Conservation (phyloP, 139 green algal species). For the Chlamydomonas eustigma region DNA sequence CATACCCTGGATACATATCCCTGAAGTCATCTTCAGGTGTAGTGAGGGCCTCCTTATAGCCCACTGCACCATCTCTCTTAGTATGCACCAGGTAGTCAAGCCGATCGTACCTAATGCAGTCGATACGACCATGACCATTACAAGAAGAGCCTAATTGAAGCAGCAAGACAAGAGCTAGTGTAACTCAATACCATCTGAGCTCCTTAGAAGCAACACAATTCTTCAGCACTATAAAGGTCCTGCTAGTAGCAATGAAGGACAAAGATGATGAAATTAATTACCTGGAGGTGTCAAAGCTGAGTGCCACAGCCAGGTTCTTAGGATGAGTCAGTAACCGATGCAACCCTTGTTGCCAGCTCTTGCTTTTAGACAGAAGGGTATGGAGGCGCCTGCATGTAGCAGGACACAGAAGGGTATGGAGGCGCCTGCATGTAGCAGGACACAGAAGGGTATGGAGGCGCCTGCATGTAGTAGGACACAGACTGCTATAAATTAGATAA, state of each 20-base stretch:
- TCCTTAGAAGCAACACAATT: too few species aligned
- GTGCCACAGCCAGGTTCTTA: constrained; percentile 6
- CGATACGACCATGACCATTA: too few species aligned
- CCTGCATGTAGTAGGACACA: neutral
- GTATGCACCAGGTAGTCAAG: constrained; percentile 3
- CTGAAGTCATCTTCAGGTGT: neutral
- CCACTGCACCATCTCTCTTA: neutral
- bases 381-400: neutral
- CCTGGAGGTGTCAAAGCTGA: constrained; percentile 11
- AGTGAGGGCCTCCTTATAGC: constrained; percentile 1
- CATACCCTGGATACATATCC: constrained; percentile 4
- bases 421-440: neutral
- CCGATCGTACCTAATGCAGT: neutral
- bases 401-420: neutral
- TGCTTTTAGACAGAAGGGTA: neutral
- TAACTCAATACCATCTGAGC: too few species aligned
- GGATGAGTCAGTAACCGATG: neutral
- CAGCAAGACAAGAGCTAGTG: too few species aligned
- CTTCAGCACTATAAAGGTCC: too few species aligned
- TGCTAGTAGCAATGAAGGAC: too few species aligned
- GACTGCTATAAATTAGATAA: neutral
- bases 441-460: neutral
- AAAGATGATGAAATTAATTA: too few species aligned
- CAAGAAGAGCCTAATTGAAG: too few species aligned
- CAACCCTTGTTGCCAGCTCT: neutral